Percentiles rank a stretch among this genome's conserved stretches.
These are phyloP conservation scores for Xylaria castorea DNA, from an alignment of 495 filamentous ascomycete genomes.

Conservation along the genomic window DNA sequence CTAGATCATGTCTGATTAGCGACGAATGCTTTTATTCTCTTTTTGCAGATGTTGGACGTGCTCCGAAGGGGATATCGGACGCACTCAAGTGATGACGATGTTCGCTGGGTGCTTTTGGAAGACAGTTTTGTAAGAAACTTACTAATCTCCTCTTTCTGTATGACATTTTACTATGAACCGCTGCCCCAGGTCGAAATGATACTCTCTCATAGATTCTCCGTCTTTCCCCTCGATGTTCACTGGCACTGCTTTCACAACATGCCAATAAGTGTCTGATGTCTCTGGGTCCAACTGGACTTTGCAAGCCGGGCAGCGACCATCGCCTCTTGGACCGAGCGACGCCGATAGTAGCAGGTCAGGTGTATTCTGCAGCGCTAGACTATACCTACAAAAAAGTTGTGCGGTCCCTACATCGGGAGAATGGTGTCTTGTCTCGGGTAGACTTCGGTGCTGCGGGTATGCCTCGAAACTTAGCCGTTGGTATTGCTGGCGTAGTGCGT, in stretches of 20 bases:
- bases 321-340: slow-evolving; percentile 4
- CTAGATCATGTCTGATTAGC: not conserved
- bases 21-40: not conserved
- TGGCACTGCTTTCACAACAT: slow-evolving; percentile 39
- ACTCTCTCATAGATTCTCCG: slow-evolving; percentile 28
- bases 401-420: slow-evolving; percentile 12
- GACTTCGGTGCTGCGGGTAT: slow-evolving; percentile 12
- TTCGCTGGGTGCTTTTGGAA: too few relatives aligned
- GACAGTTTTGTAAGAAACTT: not conserved
- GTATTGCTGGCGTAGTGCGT: slow-evolving; percentile 47
- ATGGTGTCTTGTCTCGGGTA: slow-evolving; percentile 8
- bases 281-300: slow-evolving; percentile 15
- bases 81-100: not conserved
- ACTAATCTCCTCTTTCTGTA: slow-evolving; percentile 37
- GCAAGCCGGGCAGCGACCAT: slow-evolving; percentile 36
- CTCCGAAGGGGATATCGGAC: not conserved
- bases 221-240: slow-evolving; percentile 5
- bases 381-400: slow-evolving; percentile 43
- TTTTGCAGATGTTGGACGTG: not conserved
- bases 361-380: slow-evolving; percentile 35
- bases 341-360: slow-evolving; percentile 17
- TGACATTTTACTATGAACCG: slow-evolving; percentile 48
- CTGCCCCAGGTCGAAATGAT: slow-evolving; percentile 39
- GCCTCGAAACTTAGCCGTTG: slow-evolving; percentile 38
- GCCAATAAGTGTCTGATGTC: slow-evolving; percentile 32